Evolutionary conservation across 331 rosid species (phyloP), one percentile per base, ranked within the genome.

Genomic region (Acacia concinna): DNA sequence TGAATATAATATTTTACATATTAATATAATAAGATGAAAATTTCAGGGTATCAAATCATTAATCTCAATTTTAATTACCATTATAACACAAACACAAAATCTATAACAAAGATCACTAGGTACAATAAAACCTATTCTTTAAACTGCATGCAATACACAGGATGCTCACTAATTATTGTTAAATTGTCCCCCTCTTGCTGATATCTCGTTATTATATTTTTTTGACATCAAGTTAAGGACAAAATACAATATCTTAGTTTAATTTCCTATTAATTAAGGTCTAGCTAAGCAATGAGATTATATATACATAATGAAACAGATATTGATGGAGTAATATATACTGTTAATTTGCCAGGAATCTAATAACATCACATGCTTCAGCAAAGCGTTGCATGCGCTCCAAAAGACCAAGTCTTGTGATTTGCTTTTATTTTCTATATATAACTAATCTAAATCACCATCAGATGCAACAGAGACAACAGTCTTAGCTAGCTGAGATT

Each of bases 321-420:
- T 76, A 23, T 70, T 41, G 46, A 13, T 65, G 51, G 63, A 25
- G 38, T 71, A 43, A 54, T 30, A 57, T 32, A 5, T 67, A 67
- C 38, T 66, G 78, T 8, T 40, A n/a, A 13, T 41, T 68, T 25
- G 52, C 37, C 14, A 54, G 79, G 79, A 87, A 80, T 75, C 74
- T 73, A 37, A 21, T 73, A 52, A 21, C 67, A 57, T 81, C 91
- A 88, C 89, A 62, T 85, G 89, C 62, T 59, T 70, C 57, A 66
- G 84, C 71, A 59, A n/a, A 73, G 41, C 83, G 70, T 80, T 71
- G 88, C 83, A 78, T 74, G 82, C 78, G 87, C 74, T 88, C 7
- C 71, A 70, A 81, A 71, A 34, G 76, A 75, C 82, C 47, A 67
- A 66, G 75, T 54, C 73, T 28, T 38, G 79, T 47, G 59, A 56